Conservation (phyloP, 2,329 filamentous ascomycete species). For the Xylariomycetidae sp. region DNA sequence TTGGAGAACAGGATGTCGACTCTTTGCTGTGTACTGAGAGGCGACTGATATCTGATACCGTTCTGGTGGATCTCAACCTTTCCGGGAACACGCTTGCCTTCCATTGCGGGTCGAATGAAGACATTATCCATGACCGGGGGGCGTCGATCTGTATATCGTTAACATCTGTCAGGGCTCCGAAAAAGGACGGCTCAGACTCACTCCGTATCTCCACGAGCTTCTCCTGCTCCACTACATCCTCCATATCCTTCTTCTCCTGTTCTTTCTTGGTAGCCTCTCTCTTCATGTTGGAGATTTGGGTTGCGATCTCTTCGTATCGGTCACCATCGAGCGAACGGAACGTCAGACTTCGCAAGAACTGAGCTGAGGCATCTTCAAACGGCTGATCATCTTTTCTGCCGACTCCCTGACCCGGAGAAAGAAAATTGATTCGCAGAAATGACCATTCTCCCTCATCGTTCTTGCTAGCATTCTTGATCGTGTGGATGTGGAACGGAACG, state of each 20-base stretch:
- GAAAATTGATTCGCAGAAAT: conserved; percentile 92
- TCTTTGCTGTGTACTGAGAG: conserved; percentile 72
- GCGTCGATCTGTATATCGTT: conserved; percentile 66
- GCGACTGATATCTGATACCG: conserved; percentile 90
- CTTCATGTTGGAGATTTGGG: conserved; percentile 93
- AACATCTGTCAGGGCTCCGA: conserved; percentile 28
- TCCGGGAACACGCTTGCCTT: conserved; percentile 93
- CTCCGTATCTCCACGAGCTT: conserved; percentile 93
- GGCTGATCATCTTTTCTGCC: conserved; percentile 96
- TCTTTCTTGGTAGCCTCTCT: conserved; percentile 88
- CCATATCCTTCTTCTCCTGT: conserved; percentile 99
- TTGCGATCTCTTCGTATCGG: conserved; percentile 84
- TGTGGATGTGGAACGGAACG: conserved; percentile 94
- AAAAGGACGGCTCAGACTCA: conserved; percentile 40
- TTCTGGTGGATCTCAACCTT: conserved; percentile 98
- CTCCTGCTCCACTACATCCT: conserved; percentile 97
- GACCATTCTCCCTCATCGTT: conserved; percentile 93
- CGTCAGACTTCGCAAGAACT: conserved; percentile 93
- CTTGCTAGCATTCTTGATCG: conserved; percentile 98
- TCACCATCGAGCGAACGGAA: conserved; percentile 88
- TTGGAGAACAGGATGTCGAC: conserved; percentile 97
- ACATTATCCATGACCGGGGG: conserved; percentile 89
- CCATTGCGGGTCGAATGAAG: conserved; percentile 90
- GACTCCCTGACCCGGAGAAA: conserved; percentile 95
- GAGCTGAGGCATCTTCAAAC: conserved; percentile 91